Conservation (phyloP, 208 protist genomes). For the Kentomonas sorsogonicus region DNA sequence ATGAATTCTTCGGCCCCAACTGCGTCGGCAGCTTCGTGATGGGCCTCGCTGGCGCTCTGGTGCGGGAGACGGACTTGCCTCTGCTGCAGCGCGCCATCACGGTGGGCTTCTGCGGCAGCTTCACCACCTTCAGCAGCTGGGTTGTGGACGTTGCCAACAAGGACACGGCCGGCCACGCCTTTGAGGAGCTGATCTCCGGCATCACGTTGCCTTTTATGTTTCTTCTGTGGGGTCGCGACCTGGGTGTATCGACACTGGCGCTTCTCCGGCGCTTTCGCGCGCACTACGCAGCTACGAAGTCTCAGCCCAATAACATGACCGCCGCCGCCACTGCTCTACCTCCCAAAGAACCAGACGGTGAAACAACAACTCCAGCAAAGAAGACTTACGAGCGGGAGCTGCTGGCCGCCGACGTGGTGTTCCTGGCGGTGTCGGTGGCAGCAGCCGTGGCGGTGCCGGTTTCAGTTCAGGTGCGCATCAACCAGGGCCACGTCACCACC, state of each 20-base stretch:
- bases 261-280: slow-evolving; percentile 7
- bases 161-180: slow-evolving; percentile 17
- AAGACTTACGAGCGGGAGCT: too few species aligned
- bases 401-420: slow-evolving; percentile 17
- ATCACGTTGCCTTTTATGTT: slow-evolving; percentile 49
- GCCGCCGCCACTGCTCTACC: too few species aligned
- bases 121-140: slow-evolving; percentile 61
- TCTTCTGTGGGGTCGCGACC: slow-evolving; percentile 37
- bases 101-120: slow-evolving; percentile 53
- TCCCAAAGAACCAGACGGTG: too few species aligned
- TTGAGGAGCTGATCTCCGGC: slow-evolving; percentile 48
- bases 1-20: slow-evolving; percentile 39
- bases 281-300: too few species aligned
- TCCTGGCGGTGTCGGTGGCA: slow-evolving; percentile 19
- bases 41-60: slow-evolving; percentile 18
- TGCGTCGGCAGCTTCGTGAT: slow-evolving; percentile 41
- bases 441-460: slow-evolving; percentile 31
- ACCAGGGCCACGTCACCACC: slow-evolving; percentile 11
- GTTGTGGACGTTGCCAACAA: slow-evolving; percentile 31
- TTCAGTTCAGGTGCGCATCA: slow-evolving; percentile 31
- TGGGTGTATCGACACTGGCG: too few species aligned
- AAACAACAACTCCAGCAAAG: too few species aligned
- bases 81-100: slow-evolving; percentile 27
- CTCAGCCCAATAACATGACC: too few species aligned
- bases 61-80: slow-evolving; percentile 22